Base-by-base conservation (phyloP, 257 asterid genomes). In the Solanum dulcamara region DNA sequence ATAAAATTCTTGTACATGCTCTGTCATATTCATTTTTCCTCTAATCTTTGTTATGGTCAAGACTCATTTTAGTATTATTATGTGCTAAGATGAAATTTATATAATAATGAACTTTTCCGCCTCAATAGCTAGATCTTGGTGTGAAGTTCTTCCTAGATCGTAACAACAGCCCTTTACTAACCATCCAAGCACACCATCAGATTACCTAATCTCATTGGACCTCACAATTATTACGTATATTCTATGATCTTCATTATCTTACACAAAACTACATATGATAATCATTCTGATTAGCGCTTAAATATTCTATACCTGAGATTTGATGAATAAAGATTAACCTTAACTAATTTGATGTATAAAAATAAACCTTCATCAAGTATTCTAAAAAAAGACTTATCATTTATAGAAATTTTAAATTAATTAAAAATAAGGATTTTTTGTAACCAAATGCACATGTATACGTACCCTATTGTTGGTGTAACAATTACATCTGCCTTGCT, bases 381-480 rank as follows among this genome's bases (percentile, higher is more conserved):
- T 18, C 26, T 7, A 55, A 55, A 24, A 17, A 22, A 7, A 57
- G 3, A 18, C 8, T 57, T 57, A 9, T 57, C 10, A 51, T 17
- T 51, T 51, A 51, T 51, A 51, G 15, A 17, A 51, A 15, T 51
- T 15, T 15, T 6, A 64, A 26, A 28, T 6, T 26, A 26, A 71
- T 42, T 68, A 32, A 84, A 28, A 26, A 42, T 44, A 42, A 38
- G 38, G 42, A 14, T 46, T 8, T 66, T 26, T 22, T 12, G 5
- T 44, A 68, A 44, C 22, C 28, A 68, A 71, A 37, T 51, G 59
- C 59, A 55, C 37, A 51, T 37, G 13, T 35, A 84, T n/a, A 30
- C 17, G 37, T 83, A 96, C 99, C 99, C 98, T 17, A 96, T 95
- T 24, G 99, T 96, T 85, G 99, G 99, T 57, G 97, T 89, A 74